A percentile compares a stretch with the other conserved stretches of the same genome.
Evolutionary conservation across 352 stramenopile species (phyloP).

Genomic region (Phytopythium delawarense): DNA sequence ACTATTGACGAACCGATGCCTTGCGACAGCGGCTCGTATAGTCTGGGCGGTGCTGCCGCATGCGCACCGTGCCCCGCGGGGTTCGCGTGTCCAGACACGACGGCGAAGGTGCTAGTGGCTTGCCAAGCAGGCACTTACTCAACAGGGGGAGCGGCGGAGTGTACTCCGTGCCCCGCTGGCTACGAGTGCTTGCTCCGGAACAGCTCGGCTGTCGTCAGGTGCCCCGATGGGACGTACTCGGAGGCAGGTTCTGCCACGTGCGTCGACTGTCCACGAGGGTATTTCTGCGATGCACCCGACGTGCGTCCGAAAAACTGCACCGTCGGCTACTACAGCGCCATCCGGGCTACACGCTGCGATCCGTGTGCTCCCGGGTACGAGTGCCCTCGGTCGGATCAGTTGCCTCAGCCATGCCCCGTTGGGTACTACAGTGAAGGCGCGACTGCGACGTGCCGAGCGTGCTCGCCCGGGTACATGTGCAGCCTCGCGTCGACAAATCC

Average conservation of each 20-base stretch:
- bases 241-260: constrained; percentile 47
- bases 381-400: constrained; percentile 65
- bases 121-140: constrained; percentile 62
- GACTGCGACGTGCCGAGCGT: constrained; percentile 59
- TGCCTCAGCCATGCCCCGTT: constrained; percentile 77
- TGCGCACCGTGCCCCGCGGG: constrained; percentile 68
- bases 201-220: constrained; percentile 50
- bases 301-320: constrained; percentile 67
- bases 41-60: constrained; percentile 30
- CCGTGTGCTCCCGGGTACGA: constrained; percentile 80
- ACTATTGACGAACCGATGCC: constrained; percentile 20
- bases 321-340: constrained; percentile 76
- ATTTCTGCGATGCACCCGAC: constrained; percentile 65
- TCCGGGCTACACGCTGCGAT: constrained; percentile 59
- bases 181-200: constrained; percentile 70
- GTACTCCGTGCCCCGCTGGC: constrained; percentile 70
- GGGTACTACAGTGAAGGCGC: constrained; percentile 85
- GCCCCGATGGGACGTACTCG: constrained; percentile 69
- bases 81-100: constrained; percentile 69
- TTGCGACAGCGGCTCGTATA: constrained; percentile 64
- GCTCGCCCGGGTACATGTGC: constrained; percentile 75
- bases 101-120: constrained; percentile 33
- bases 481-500: constrained; percentile 70
- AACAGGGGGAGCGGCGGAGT: constrained; percentile 38
- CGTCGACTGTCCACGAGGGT: constrained; percentile 75